phyloP scores from a whole-genome alignment of 768 basidiomycete species.

The Suillus discolor region DNA sequence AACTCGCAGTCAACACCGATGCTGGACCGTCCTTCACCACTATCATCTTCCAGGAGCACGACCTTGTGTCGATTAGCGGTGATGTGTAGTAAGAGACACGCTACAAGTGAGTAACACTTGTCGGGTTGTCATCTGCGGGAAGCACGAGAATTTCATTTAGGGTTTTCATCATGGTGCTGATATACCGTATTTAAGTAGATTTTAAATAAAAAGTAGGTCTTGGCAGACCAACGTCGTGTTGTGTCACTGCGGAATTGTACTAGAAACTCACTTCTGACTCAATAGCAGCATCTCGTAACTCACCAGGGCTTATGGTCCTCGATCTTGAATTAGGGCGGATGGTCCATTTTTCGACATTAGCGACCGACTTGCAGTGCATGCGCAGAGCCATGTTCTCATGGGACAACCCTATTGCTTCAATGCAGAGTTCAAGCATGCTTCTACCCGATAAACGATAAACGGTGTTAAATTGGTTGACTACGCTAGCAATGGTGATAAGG shows the following conservation, averaged over 20 bases:
- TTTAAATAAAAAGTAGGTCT: not conserved
- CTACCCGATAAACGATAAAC: not conserved
- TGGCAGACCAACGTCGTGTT: not conserved
- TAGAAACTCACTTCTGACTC: not conserved
- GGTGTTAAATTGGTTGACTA: too few relatives aligned
- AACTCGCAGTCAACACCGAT: not conserved
- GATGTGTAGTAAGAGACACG: not conserved
- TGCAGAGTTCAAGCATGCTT: not conserved
- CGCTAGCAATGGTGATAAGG: not conserved
- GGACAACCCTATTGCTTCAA: not conserved
- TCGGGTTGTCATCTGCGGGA: not conserved
- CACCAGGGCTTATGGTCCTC: not conserved
- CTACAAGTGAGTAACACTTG: not conserved
- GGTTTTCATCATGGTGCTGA: not conserved
- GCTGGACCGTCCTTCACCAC: not conserved
- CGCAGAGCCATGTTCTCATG: not conserved
- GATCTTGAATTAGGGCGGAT: not conserved
- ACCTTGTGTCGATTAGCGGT: not conserved
- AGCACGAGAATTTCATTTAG: not conserved
- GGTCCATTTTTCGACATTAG: not conserved
- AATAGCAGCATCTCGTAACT: not conserved
- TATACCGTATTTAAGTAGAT: not conserved
- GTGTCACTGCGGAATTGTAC: not conserved
- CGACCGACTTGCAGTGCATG: not conserved
- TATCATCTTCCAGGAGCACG: slow-evolving; percentile 2